Percentiles rank a stretch among this genome's conserved stretches.
Conservation (phyloP, 2,329 filamentous ascomycete species). For the Epichloe hybrida region DNA sequence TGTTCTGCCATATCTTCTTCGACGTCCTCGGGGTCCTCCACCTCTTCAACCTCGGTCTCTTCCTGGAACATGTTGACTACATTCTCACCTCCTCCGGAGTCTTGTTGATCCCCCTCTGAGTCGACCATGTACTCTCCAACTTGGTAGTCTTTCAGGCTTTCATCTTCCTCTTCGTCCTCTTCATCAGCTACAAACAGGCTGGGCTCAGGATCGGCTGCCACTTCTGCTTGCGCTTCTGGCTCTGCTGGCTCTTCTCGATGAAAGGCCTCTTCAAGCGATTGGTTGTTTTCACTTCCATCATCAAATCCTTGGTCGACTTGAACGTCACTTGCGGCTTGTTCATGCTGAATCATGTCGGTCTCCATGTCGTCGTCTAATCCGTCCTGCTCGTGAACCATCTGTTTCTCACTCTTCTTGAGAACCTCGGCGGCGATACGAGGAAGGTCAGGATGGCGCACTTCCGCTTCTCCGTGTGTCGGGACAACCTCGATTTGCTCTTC, state of each 20-base stretch:
- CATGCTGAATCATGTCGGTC: neutral
- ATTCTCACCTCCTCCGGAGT: neutral
- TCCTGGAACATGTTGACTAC: neutral
- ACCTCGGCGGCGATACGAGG: neutral
- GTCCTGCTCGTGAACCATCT: neutral
- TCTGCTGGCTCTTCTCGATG: neutral
- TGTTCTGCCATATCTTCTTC: neutral
- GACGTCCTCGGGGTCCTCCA: too few relatives aligned
- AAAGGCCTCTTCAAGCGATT: neutral
- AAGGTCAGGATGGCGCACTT: neutral
- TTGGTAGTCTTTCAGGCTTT: neutral
- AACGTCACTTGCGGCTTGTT: neutral
- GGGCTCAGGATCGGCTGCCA: neutral
- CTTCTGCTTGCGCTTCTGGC: neutral
- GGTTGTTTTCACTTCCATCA: neutral
- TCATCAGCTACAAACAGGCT: neutral
- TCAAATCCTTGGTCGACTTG: neutral
- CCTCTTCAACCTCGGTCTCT: too few relatives aligned
- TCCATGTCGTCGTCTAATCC: neutral
- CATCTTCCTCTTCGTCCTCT: neutral
- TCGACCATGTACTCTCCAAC: neutral
- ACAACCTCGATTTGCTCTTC: neutral
- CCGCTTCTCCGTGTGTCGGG: neutral
- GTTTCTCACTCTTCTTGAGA: neutral
- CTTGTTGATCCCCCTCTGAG: neutral